Evolutionary conservation across 2,329 filamentous ascomycete genomes (phyloP), one percentile per base, ranked within the genome.

Genomic region (Penicillium brevicompactum): DNA sequence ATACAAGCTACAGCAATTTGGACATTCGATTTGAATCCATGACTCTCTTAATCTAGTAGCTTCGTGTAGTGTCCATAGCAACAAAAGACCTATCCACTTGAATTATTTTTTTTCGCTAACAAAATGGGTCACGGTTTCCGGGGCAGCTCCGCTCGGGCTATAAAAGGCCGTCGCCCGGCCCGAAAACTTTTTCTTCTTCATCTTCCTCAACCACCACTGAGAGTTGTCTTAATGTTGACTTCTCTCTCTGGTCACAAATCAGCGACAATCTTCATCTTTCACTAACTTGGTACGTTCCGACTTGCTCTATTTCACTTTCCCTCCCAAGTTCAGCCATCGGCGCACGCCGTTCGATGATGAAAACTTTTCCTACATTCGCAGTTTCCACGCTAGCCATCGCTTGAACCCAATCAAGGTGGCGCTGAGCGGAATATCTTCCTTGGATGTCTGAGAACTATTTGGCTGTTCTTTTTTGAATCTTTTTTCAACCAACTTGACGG

Each of bases 341-440:
- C 62, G 46, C 53, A 22, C 45, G 56, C 56, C 56, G 59, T 70
- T 59, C 60, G 66, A 74, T 74, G 73, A 75, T 75, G 73, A 74
- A 74, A 75, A 71, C 37, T 57, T 37, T 68, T 73, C 70, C 71
- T 70, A 74, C 71, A 74, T 75, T 75, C 73, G 73, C 70, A 72
- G 70, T 71, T 72, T 72, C 68, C 70, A 72, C 70, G 69, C 69
- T 70, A 72, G 70, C 58, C 68, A 66, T 71, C 68, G 68, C 54
- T 65, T 69, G 66, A 71, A 72, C 69, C 69, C 64, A 69, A 68
- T 60, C 59, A 59, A 68, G 70, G 67, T 66, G 66, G 63, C 67
- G 55, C 53, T 72, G 70, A 64, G 69, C 69, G 70, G 64, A 67
- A 62, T 64, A 67, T 67, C 70, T 72, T 72, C 70, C 70, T 72